Conservation (phyloP, 1,284 basidiomycete genomes). For the Leucoagaricus sp. region DNA sequence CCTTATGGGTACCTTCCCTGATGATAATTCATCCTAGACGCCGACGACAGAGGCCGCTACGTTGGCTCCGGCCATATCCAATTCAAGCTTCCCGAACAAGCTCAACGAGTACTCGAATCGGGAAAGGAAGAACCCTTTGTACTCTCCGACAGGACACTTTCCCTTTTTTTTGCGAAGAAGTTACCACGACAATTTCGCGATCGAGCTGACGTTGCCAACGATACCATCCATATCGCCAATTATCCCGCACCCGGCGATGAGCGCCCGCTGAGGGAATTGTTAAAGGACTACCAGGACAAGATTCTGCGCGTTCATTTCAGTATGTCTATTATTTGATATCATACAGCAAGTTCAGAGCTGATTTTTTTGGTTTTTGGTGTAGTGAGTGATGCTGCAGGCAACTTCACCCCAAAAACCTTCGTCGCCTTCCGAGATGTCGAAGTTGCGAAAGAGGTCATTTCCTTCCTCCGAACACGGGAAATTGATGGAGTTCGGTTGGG, state of each 20-base stretch:
- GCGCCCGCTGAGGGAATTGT: conserved; percentile 25
- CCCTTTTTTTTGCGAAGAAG: neutral
- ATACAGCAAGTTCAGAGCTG: neutral
- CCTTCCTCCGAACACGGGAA: conserved; percentile 27
- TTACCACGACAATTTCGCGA: neutral
- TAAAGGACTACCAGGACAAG: conserved; percentile 26
- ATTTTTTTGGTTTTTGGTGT: neutral
- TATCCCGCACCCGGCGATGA: conserved; percentile 24
- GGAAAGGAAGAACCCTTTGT: conserved; percentile 5
- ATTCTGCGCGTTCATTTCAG: conserved; percentile 34
- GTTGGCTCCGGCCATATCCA: conserved; percentile 3
- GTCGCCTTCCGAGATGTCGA: conserved; percentile 37
- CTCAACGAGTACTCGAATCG: neutral
- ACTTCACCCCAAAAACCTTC: conserved; percentile 34
- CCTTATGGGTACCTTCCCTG: neutral
- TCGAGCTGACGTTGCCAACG: neutral
- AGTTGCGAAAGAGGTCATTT: conserved; percentile 35
- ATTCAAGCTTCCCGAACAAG: neutral
- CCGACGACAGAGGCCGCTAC: neutral
- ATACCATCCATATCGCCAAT: conserved; percentile 10
- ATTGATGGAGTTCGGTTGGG: conserved; percentile 27
- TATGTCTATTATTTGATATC: conserved; percentile 26
- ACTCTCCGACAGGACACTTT: neutral
- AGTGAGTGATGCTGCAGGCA: conserved; percentile 34
- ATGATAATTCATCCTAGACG: neutral